Base-by-base conservation (phyloP, 805 yeast species). In the Metschnikowia similis region DNA sequence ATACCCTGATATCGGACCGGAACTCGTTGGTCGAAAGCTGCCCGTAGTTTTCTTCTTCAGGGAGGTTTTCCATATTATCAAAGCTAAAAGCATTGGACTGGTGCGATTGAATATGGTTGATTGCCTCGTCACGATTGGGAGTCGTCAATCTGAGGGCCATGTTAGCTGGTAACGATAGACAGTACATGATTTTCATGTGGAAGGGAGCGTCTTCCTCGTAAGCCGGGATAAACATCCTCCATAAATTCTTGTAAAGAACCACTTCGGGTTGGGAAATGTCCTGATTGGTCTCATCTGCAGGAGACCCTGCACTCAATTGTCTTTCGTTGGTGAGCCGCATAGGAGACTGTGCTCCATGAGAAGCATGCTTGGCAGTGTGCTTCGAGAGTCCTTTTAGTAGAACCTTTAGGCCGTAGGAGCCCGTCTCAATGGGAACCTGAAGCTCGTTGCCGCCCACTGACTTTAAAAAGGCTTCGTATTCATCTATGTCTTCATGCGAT, bases 401-500 rank as follows among this genome's bases (percentile, higher is more conserved):
- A 14, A 63, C 56, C 35, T 61, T 64, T 16, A 72, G 50, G 3
- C 73, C 75, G 51, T 61, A 69, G 3, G 69, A 57, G n/a, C 70
- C 71, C 0, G 63, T 51, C 30, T 47, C 55, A 4, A 55, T 51
- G 1, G 61, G 57, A 3, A 47, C 53, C 26, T 54, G 38, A 16
- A 51, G 53, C 21, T 48, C 42, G 32, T 31, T 46, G 39, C 48
- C 53, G 0, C 55, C 56, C 35, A 53, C 54, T 2, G 53, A 35
- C 26, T 37, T 49, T 27, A 56, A 36, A 32, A 49, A 55, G 1
- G 48, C 49, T 8, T 50, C 56, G 8, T 50, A 54, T 47, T 57
- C 59, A 8, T 53, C 52, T 5, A 50, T 41, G 38, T 50, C 56
- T 13, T 35, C 53, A 26, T 36, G 52, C 27, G 48, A 43, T 10